phyloP scores from a whole-genome alignment of 2,329 filamentous ascomycete genomes.

The Ophiostoma sp. region DNA sequence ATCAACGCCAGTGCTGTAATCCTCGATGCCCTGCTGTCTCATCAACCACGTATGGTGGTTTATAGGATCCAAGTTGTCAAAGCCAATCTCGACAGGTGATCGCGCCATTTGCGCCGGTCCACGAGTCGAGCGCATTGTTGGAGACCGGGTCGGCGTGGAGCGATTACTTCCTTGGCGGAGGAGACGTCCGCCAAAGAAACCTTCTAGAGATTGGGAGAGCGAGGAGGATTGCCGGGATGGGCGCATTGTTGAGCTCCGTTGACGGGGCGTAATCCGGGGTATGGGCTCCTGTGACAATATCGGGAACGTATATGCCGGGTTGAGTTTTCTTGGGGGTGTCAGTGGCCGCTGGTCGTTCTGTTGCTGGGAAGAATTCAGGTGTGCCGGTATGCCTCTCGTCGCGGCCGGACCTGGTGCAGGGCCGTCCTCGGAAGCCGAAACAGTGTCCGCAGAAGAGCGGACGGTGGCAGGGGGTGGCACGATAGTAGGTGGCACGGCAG shows the following conservation, averaged over 20 bases:
- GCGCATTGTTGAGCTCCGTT: slow-evolving; percentile 23
- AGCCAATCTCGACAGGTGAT: slow-evolving; percentile 20
- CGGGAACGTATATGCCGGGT: slow-evolving; percentile 15
- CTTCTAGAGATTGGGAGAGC: slow-evolving; percentile 19
- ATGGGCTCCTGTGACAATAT: not conserved
- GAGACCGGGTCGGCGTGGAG: slow-evolving; percentile 23
- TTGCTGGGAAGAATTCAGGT: not conserved
- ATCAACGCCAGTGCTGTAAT: slow-evolving; percentile 15
- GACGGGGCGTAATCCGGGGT: not conserved
- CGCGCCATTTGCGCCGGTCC: slow-evolving; percentile 12
- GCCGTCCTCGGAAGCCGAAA: too few relatives aligned
- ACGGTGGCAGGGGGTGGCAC: not conserved
- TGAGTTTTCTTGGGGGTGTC: not conserved
- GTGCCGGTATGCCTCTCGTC: not conserved
- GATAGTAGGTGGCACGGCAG: not conserved
- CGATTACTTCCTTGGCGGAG: slow-evolving; percentile 27
- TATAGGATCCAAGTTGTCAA: not conserved
- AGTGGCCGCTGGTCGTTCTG: slow-evolving; percentile 16
- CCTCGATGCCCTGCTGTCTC: slow-evolving; percentile 21
- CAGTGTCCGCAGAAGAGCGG: not conserved
- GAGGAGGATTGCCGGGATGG: slow-evolving; percentile 9
- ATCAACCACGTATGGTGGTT: slow-evolving; percentile 26
- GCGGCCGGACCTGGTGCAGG: not conserved
- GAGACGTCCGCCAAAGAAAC: slow-evolving; percentile 14
- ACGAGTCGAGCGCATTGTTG: slow-evolving; percentile 5